phyloP scores from a whole-genome alignment of 2,329 filamentous ascomycete species.

The Penicillium brasilianum region DNA sequence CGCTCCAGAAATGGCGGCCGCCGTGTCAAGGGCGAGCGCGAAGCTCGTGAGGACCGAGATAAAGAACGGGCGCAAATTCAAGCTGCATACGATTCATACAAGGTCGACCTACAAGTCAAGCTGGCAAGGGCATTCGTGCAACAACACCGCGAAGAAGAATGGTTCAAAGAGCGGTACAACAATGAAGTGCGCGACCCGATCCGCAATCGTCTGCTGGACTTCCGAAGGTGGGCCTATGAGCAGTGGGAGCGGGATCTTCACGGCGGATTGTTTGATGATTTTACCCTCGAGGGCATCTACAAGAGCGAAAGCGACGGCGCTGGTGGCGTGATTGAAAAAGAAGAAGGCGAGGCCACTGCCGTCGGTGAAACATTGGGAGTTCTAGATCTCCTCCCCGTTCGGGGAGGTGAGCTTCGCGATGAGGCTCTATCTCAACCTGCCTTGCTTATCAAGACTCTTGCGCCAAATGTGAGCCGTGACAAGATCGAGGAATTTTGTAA shows the following conservation, averaged over 20 bases:
- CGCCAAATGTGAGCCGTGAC: constrained; percentile 89
- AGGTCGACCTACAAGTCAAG: constrained; percentile 67
- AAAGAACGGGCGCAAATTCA: constrained; percentile 68
- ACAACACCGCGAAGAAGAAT: constrained; percentile 93
- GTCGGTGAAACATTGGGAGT: constrained; percentile 92
- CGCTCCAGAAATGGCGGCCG: constrained; percentile 64
- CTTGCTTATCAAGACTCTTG: constrained; percentile 95
- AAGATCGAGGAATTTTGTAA: constrained; percentile 95
- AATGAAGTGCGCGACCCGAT: constrained; percentile 78
- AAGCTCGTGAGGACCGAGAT: constrained; percentile 66
- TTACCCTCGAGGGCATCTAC: constrained; percentile 89
- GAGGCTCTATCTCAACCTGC: constrained; percentile 88
- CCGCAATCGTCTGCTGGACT: constrained; percentile 75
- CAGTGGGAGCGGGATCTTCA: constrained; percentile 92
- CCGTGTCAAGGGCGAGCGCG: constrained; percentile 65
- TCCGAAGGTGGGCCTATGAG: constrained; percentile 75
- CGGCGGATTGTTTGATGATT: constrained; percentile 86
- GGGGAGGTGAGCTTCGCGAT: constrained; percentile 84
- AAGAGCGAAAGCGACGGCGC: constrained; percentile 90
- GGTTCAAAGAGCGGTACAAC: constrained; percentile 96
- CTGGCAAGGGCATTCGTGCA: constrained; percentile 91
- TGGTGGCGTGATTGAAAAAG: constrained; percentile 85
- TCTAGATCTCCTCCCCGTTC: constrained; percentile 82
- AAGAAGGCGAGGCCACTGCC: constrained; percentile 91
- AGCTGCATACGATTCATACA: constrained; percentile 68